Base-by-base conservation (phyloP, 208 protist species). In the Angomonas ambiguus region DNA sequence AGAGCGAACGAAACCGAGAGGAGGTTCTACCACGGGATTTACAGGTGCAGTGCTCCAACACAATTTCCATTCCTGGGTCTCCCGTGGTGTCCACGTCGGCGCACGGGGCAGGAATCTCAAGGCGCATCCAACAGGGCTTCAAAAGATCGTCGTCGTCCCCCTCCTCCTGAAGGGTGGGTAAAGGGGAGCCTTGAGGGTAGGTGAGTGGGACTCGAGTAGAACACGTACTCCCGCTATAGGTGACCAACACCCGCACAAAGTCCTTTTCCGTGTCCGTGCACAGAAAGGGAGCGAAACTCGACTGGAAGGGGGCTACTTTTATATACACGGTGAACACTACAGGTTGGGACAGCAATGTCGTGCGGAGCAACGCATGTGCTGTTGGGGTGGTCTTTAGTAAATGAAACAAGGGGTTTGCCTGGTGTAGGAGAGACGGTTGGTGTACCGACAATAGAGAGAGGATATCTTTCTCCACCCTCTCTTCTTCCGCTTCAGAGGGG, bases 81-180 rank as follows among this genome's bases (percentile, higher is more conserved):
- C 28, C 25, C 2, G 25, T 28, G 53, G 28, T 28, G 53, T 59
- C 53, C 4, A 59, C 28, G 22, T 59, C 20, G 5, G 53, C 13
- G 27, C 28, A n/a, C 4, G 53, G 53, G 27, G 25, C 28, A 5
- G 53, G 53, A 4, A 59, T 59, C 53, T 59, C 53, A 18, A 59
- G 25, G 20, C 53, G 53, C 5, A 59, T 59, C 6, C 53, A 59
- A 13, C 28, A 16, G 24, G 53, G 20, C 2, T 59, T 13, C 13
- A 31, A 2, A 1, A 28, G 53, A 28, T 59, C 22, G 28, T 5
- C 28, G 27, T 8, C 24, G 5, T 32, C 28, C 20, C 11, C 22
- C 34, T 53, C 22, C 4, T n/a, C 48, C 10, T n/a, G 48, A 2
- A 53, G 48, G 48, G 27, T 53, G 4, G 48, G 22, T 3, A 53